Percentiles rank a stretch among this genome's conserved stretches.
phyloP scores from a whole-genome alignment of 2,329 filamentous ascomycete genomes.

The Tolypocladium inflatum region DNA sequence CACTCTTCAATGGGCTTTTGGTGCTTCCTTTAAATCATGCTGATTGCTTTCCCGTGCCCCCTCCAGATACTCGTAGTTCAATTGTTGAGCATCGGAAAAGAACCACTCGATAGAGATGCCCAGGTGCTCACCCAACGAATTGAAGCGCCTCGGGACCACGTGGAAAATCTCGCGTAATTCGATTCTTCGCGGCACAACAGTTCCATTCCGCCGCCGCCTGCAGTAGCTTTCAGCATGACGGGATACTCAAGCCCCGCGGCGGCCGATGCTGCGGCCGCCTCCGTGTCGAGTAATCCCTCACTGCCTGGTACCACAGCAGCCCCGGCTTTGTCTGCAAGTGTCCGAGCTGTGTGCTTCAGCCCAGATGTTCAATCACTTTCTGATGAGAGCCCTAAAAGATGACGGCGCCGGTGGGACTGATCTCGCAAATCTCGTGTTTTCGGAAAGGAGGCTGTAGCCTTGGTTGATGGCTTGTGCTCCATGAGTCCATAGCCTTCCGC shows the following conservation, averaged over 20 bases:
- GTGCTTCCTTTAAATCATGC: slow-evolving; percentile 56
- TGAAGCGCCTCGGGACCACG: slow-evolving; percentile 37
- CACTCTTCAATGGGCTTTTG: slow-evolving; percentile 66
- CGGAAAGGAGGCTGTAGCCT: not conserved
- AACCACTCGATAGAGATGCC: slow-evolving; percentile 56
- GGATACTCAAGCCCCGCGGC: slow-evolving; percentile 26
- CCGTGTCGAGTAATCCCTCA: slow-evolving; percentile 5
- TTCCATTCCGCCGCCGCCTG: slow-evolving; percentile 56
- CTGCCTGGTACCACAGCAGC: slow-evolving; percentile 29
- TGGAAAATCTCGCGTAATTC: slow-evolving; percentile 42
- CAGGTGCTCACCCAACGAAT: slow-evolving; percentile 47
- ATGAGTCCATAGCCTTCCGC: slow-evolving; percentile 23
- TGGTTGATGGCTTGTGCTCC: slow-evolving; percentile 44
- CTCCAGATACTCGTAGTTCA: slow-evolving; percentile 59
- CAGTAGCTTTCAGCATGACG: slow-evolving; percentile 48
- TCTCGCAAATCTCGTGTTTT: slow-evolving; percentile 41
- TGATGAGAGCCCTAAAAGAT: slow-evolving; percentile 44
- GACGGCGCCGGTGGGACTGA: slow-evolving; percentile 35
- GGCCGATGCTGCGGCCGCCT: slow-evolving; percentile 43
- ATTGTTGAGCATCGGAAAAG: slow-evolving; percentile 52
- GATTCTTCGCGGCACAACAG: slow-evolving; percentile 43
- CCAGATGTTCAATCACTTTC: slow-evolving; percentile 43
- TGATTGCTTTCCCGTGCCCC: slow-evolving; percentile 42
- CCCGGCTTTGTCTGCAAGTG: slow-evolving; percentile 38
- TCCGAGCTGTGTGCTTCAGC: slow-evolving; percentile 38